These are phyloP conservation scores for Sporothrix curviconia DNA, from an alignment of 2,329 filamentous ascomycete genomes.

Conservation along the genomic window DNA sequence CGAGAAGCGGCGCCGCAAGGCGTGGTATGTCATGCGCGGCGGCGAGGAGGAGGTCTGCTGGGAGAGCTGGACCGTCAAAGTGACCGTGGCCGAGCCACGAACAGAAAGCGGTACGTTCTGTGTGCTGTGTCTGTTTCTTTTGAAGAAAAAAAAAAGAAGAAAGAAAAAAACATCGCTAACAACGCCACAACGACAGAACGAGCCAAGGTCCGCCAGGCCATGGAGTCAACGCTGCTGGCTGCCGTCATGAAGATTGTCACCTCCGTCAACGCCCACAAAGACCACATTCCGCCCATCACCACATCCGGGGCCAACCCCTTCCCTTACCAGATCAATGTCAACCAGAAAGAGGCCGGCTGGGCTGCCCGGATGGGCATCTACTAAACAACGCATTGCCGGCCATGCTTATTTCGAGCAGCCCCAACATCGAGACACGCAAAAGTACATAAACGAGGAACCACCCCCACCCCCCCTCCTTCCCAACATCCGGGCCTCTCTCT, in stretches of 20 bases:
- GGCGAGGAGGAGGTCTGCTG: slow-evolving; percentile 90
- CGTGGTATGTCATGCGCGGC: slow-evolving; percentile 61
- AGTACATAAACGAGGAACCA: too few relatives aligned
- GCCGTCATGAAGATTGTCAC: slow-evolving; percentile 85
- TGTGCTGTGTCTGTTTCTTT: too few relatives aligned
- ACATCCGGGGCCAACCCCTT: slow-evolving; percentile 89
- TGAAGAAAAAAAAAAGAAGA: too few relatives aligned
- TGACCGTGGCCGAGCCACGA: slow-evolving; percentile 83
- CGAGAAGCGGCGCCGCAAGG: slow-evolving; percentile 80
- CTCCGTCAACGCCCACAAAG: slow-evolving; percentile 80
- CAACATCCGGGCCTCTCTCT: neutral
- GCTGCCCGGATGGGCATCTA: slow-evolving; percentile 72
- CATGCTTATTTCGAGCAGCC: neutral
- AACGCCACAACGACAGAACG: slow-evolving; percentile 95
- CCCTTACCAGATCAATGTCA: slow-evolving; percentile 85
- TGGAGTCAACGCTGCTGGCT: slow-evolving; percentile 82
- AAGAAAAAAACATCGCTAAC: too few relatives aligned
- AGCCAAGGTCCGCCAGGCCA: slow-evolving; percentile 79
- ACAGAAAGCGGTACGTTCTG: slow-evolving; percentile 91
- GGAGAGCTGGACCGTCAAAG: slow-evolving; percentile 92
- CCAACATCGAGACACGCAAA: too few relatives aligned
- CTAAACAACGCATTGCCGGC: slow-evolving; percentile 28
- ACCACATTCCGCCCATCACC: slow-evolving; percentile 95
- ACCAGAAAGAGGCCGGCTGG: slow-evolving; percentile 67
- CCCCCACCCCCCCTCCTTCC: too few relatives aligned